Conservation (phyloP, 2,329 filamentous ascomycete species). For the Neonectria faginata region DNA sequence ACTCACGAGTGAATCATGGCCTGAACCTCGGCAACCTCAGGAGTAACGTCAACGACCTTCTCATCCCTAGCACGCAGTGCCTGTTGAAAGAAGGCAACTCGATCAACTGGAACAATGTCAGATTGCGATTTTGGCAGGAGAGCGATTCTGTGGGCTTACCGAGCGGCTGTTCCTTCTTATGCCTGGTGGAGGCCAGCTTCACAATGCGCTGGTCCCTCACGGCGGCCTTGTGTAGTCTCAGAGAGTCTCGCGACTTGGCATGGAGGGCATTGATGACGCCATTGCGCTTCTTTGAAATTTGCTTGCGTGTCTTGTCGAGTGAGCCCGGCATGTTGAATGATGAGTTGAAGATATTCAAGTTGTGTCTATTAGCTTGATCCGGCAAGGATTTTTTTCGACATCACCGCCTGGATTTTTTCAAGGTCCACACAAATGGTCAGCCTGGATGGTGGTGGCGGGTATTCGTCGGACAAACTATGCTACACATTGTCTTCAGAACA, state of each 20-base stretch:
- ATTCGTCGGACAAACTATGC: constrained; percentile 28
- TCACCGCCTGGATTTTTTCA: constrained; percentile 20
- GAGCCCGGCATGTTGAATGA: constrained; percentile 75
- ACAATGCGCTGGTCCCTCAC: constrained; percentile 85
- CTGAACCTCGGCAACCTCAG: constrained; percentile 69
- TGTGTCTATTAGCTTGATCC: constrained; percentile 26
- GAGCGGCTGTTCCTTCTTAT: constrained; percentile 79
- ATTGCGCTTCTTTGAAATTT: constrained; percentile 88
- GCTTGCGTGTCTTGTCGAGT: constrained; percentile 86
- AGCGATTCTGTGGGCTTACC: constrained; percentile 59
- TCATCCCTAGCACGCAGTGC: constrained; percentile 56
- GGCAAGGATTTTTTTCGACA: constrained; percentile 37
- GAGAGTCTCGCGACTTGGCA: constrained; percentile 88
- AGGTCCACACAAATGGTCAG: constrained; percentile 24
- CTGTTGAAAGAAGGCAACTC: constrained; percentile 75
- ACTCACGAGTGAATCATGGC: constrained; percentile 70
- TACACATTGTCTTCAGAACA: background rate
- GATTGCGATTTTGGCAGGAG: constrained; percentile 8
- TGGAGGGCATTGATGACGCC: constrained; percentile 81
- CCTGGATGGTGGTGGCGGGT: constrained; percentile 29
- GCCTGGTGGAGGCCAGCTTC: constrained; percentile 75
- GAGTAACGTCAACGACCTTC: constrained; percentile 63
- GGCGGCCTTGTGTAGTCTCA: constrained; percentile 81
- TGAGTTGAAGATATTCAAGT: constrained; percentile 17
- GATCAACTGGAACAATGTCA: constrained; percentile 48